phyloP scores from a whole-genome alignment of 2,329 filamentous ascomycete genomes.

The Penicillium sp. region DNA sequence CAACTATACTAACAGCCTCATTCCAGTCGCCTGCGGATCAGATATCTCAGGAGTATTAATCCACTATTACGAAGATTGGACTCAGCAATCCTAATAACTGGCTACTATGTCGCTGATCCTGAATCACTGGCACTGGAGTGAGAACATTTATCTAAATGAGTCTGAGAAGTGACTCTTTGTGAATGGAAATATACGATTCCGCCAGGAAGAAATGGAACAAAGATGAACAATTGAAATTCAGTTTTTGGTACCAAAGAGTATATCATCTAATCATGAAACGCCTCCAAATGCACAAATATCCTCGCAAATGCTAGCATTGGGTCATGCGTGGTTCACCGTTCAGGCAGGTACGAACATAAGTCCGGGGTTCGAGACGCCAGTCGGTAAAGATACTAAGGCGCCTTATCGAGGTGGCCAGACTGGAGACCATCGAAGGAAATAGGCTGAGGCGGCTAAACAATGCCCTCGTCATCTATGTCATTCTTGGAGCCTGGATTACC shows the following conservation, averaged over 20 bases:
- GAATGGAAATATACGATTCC: too few relatives aligned
- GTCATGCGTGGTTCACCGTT: neutral
- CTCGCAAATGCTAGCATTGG: neutral
- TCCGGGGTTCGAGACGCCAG: neutral
- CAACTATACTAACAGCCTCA: too few relatives aligned
- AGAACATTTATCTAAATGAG: too few relatives aligned
- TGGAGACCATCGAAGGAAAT: neutral
- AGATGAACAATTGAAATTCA: neutral
- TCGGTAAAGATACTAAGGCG: neutral
- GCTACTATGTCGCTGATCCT: too few relatives aligned
- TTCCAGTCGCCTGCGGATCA: too few relatives aligned
- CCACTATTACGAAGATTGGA: too few relatives aligned
- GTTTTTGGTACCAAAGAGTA: neutral
- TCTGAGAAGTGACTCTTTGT: too few relatives aligned
- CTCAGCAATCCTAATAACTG: too few relatives aligned
- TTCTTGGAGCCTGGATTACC: neutral
- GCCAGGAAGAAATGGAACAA: too few relatives aligned
- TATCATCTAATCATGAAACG: conserved; percentile 1
- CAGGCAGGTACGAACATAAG: neutral
- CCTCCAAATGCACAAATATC: neutral
- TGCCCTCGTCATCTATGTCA: neutral
- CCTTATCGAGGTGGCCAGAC: neutral
- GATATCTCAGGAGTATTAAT: too few relatives aligned
- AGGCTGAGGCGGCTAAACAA: neutral
- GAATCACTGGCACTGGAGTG: too few relatives aligned